These are phyloP conservation scores for Syzygium jambos DNA, from an alignment of 345 rosid genomes.

Conservation along the genomic window DNA sequence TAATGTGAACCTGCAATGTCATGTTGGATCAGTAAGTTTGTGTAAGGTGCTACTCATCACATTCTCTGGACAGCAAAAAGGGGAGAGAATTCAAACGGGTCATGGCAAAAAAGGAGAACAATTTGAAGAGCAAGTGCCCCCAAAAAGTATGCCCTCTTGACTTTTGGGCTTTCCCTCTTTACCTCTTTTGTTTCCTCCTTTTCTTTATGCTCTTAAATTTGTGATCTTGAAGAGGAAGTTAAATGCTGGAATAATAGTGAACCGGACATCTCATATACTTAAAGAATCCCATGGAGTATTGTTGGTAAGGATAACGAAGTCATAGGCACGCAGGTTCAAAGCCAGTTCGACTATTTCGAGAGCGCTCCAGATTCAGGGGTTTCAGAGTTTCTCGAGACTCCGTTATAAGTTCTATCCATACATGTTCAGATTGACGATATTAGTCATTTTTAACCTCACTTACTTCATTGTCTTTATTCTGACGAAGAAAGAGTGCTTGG, in stretches of 20 bases:
- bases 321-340: accelerated
- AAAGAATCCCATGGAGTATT: not conserved
- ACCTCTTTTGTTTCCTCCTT: not conserved
- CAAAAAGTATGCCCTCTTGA: not conserved
- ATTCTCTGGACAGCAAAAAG: not conserved
- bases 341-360: accelerated
- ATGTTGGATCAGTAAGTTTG: not conserved
- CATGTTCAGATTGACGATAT: accelerated
- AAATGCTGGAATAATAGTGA: not conserved
- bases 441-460: not conserved
- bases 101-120: not conserved
- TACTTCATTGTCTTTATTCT: not conserved
- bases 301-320: not conserved
- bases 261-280: not conserved
- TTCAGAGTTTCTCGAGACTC: not conserved
- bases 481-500: not conserved
- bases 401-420: accelerated
- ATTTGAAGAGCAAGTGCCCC: not conserved
- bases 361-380: accelerated
- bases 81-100: not conserved
- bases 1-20: not conserved
- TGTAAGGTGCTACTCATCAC: not conserved
- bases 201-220: not conserved
- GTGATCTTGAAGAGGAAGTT: not conserved
- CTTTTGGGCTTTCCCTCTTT: not conserved